Evolutionary conservation across 129 eudicot species (phyloP).

Genomic region (Flaveria trinervia): DNA sequence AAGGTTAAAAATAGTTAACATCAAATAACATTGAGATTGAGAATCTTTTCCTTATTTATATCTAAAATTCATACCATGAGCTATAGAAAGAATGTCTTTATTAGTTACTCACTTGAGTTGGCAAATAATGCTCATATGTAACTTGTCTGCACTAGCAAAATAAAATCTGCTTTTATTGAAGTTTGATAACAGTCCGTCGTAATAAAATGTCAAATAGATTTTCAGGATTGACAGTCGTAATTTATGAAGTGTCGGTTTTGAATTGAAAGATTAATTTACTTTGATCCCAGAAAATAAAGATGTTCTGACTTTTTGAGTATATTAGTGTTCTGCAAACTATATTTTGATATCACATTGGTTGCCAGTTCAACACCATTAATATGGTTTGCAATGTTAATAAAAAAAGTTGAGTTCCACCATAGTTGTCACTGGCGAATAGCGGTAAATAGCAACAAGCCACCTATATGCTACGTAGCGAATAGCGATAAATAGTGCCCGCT

Average conservation of each 20-base stretch:
- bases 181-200: background rate
- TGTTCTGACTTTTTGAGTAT: background rate
- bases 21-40: background rate
- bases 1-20: background rate
- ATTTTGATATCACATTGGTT: background rate
- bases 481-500: too few relatives aligned
- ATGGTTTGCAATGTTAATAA: background rate
- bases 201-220: background rate
- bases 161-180: background rate
- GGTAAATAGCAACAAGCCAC: too few relatives aligned
- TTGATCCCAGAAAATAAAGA: background rate
- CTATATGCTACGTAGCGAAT: too few relatives aligned
- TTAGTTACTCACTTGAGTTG: background rate
- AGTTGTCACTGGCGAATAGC: too few relatives aligned
- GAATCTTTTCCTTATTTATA: background rate
- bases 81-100: background rate
- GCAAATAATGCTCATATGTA: background rate
- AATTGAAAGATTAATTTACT: background rate
- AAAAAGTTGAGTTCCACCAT: background rate
- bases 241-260: background rate
- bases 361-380: background rate
- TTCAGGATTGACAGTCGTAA: background rate
- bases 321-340: background rate
- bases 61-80: conserved; percentile 1
- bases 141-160: background rate